Base-by-base conservation (phyloP, 31 red algal species). In the Asparagopsis taxiformis region DNA sequence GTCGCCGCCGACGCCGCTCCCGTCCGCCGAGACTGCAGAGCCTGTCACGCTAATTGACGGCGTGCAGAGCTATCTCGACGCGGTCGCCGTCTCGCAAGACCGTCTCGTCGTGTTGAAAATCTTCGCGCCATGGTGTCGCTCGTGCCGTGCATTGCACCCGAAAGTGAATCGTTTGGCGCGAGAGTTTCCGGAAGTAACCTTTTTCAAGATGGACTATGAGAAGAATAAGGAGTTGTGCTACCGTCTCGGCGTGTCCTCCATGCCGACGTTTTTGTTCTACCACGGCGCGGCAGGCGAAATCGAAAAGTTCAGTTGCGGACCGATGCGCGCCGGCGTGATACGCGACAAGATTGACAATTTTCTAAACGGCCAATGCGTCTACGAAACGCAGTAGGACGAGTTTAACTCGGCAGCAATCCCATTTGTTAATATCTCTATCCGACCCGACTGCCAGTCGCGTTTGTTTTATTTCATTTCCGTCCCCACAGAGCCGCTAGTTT, bases 81-180 rank as follows among this genome's bases (percentile, higher is more conserved):
- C 64, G 29, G 13, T 78, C 11, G 2, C 11, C 20, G 6, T 19
- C 21, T 61, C 63, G 23, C 38, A 23, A 15, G 55, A 80, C 49
- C 11, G 31, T 48, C 44, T 89, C 31, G 49, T 72, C n/a, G 75
- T 89, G 35, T 25, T 89, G 39, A 79, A 80, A 50, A 34, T 89
- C 23, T 80, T 67, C n/a, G 74, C 85, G 39, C 85, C 85, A 29
- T 89, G 85, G 85, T 89, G 85, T 65, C 74, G 75, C 15, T 74
- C 67, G 11, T 89, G 85, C 44, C 38, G 52, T 1, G 85, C 74
- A 24, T 37, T 89, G 23, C 50, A 44, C 20, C 85, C 85, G 10
- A 80, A 80, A 25, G 65, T 89, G 1, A 35, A 30, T 1, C 74
- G 85, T 3, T 54, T 80, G 11, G 85, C 85, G 16, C 65, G 75